Evolutionary conservation across 768 basidiomycete species (phyloP), one percentile per base, ranked within the genome.

Genomic region (Agaricus sinodeliciosus): DNA sequence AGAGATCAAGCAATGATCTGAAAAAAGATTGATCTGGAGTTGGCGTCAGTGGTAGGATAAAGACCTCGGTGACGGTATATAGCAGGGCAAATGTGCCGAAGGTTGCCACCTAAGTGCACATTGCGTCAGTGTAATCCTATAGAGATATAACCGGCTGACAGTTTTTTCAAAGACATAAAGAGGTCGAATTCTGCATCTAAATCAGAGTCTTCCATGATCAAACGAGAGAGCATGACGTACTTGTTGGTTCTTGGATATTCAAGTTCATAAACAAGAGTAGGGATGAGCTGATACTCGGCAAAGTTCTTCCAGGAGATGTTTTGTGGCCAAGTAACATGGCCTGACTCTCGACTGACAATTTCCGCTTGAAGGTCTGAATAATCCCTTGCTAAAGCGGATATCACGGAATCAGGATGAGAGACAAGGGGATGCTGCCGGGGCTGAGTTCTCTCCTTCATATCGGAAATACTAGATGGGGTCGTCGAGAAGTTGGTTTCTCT

Each of bases 31-130:
- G 82, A 44, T 82, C 78, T 1, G 74, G 69, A 3, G 74, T 79
- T 3, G 87, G 86, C 0, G 82, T 84, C 55, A 84, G 81, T 1
- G 95, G 94, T 37, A 94, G 72, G 66, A 99, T 97, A 63, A 93
- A 94, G 43, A 85, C 89, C 65, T 98, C 96, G 22, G 93, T 93
- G 49, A 94, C 82, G n/a, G 84, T 84, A 62, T 91, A 90, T 40
- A 97, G 77, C n/a, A 98, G 76, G 0, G 85, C 89, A 69, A 99
- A 97, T 0, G 95, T 96, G 36, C 96, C 96, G 65, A 96, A 91
- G 9, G 93, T 95, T 22, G 94, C 96, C 8, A 89, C 73, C 75
- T 76, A 58, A 3, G 3, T n/a, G 22, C 9, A 15, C 3, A 75
- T 73, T 69, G 22, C 18, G 4, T 18, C 22, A 48, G 42, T 37